Conservation (phyloP, 2,329 filamentous ascomycete species). For the Pseudocercospora cruenta region DNA sequence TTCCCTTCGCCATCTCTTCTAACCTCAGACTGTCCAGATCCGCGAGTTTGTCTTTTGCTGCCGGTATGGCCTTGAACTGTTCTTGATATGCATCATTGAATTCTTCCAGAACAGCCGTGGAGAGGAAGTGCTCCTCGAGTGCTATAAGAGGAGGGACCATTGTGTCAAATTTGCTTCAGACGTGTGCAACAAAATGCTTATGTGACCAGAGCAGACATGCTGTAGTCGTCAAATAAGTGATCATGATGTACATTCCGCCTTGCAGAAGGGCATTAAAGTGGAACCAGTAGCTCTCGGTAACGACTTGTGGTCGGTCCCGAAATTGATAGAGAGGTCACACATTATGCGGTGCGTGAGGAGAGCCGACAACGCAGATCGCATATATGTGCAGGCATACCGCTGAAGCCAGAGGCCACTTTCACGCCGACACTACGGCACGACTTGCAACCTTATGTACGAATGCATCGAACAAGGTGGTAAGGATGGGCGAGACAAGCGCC, state of each 20-base stretch:
- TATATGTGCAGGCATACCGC: conserved; percentile 6
- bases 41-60: conserved; percentile 34
- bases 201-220: neutral
- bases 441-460: neutral
- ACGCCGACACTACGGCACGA: neutral
- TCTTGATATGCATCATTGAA: conserved; percentile 36
- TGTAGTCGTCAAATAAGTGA: neutral
- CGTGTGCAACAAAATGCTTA: neutral
- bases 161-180: conserved; percentile 8
- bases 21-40: conserved; percentile 37
- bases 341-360: conserved; percentile 5
- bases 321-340: neutral
- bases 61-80: conserved; percentile 39
- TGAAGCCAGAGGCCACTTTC: neutral
- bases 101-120: conserved; percentile 37
- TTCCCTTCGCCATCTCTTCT: conserved; percentile 38
- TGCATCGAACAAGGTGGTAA: neutral
- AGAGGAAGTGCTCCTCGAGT: conserved; percentile 44
- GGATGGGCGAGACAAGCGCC: neutral
- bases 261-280: conserved; percentile 1
- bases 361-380: conserved; percentile 9
- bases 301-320: conserved; percentile 7
- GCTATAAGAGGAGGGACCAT: conserved; percentile 42
- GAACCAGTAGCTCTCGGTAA: conserved; percentile 2
- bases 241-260: neutral